phyloP scores from a whole-genome alignment of 2,329 filamentous ascomycete genomes.

The Xylaria hypoxylon region DNA sequence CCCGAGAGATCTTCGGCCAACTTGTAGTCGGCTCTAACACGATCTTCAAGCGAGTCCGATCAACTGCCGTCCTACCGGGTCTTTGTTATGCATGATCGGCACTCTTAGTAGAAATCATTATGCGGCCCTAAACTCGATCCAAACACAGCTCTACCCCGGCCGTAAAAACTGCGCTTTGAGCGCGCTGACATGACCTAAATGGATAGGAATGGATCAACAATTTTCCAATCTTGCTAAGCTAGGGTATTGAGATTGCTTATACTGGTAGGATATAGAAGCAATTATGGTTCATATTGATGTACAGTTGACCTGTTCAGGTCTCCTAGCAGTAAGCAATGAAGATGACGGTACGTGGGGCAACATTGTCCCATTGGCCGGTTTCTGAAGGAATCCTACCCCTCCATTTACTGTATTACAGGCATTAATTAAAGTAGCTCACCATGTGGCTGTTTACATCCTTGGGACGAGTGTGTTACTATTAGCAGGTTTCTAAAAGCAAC shows the following conservation, averaged over 20 bases:
- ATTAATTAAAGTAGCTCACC: neutral
- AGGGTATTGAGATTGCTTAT: neutral
- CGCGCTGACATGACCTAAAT: neutral
- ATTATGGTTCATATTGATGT: no score
- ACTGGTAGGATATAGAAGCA: no score
- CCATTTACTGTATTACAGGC: no score
- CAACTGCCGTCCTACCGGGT: neutral
- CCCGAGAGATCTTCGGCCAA: neutral
- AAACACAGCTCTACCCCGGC: neutral
- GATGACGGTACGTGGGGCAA: neutral
- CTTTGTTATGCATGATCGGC: neutral
- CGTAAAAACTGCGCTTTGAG: no score
- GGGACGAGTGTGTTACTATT: neutral
- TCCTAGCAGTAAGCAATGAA: neutral
- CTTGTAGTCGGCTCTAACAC: neutral
- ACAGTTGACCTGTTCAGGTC: neutral
- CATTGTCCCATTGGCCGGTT: neutral
- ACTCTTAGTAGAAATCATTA: neutral
- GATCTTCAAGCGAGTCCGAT: neutral
- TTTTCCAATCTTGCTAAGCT: neutral
- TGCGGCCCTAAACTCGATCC: neutral
- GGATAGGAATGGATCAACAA: neutral
- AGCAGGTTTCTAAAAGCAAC: neutral
- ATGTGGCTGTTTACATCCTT: neutral
- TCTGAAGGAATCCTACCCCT: neutral